Conservation (phyloP, 106 monocot genomes). For the Dioscorea zingiberensis region DNA sequence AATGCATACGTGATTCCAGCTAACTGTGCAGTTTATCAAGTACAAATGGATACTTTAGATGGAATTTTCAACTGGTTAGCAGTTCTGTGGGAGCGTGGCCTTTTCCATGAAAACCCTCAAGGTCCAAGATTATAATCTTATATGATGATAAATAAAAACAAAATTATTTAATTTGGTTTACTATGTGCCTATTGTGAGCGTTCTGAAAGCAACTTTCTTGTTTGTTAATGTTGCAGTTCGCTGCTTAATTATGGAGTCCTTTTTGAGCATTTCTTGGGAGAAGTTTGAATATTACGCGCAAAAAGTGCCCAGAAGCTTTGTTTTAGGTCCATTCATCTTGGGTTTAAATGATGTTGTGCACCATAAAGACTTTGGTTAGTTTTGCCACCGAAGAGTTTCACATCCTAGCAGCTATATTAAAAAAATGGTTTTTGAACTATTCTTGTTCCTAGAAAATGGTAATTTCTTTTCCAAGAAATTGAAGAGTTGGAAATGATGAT, state of each 20-base stretch:
- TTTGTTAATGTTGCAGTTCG: conserved; percentile 48
- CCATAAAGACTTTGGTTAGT: conserved; percentile 88
- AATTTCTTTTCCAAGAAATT: background rate
- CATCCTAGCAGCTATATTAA: background rate
- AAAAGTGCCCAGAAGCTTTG: conserved; percentile 60
- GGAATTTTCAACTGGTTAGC: conserved; percentile 67
- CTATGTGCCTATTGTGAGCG: background rate
- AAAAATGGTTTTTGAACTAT: background rate
- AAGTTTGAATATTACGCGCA: conserved; percentile 22
- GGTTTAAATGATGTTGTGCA: conserved; percentile 82
- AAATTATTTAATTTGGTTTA: background rate
- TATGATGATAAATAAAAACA: background rate
- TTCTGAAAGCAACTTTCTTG: background rate
- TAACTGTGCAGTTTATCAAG: conserved; percentile 13
- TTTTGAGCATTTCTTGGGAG: conserved; percentile 69
- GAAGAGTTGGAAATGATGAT: background rate
- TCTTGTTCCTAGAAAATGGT: background rate
- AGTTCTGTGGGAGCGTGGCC: conserved; percentile 88
- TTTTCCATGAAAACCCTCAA: conserved; percentile 90
- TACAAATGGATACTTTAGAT: conserved; percentile 60
- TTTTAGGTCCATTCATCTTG: conserved; percentile 61
- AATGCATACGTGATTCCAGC: background rate
- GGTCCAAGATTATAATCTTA: conserved; percentile 18
- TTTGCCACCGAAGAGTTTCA: background rate
- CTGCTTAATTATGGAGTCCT: conserved; percentile 83